Conservation (phyloP, 805 yeast species). For the Candida boleticola region DNA sequence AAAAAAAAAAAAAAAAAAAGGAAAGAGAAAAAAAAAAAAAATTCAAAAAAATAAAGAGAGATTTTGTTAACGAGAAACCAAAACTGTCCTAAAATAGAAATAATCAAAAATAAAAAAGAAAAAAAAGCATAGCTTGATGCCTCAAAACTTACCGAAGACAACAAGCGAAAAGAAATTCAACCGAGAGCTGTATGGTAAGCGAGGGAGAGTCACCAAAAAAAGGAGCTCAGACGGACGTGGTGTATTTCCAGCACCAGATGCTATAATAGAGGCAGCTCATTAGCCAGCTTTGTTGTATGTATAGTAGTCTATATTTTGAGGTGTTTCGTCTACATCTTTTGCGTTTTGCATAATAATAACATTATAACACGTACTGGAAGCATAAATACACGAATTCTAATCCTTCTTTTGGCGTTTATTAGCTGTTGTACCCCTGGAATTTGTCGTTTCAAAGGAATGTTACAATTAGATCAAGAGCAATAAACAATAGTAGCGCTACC, state of each 20-base stretch:
- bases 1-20: constrained; percentile 1
- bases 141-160: background rate
- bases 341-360: too few relatives aligned
- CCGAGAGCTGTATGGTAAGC: too few relatives aligned
- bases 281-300: too few relatives aligned
- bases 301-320: too few relatives aligned
- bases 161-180: background rate
- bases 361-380: too few relatives aligned
- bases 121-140: background rate
- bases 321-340: too few relatives aligned
- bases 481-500: background rate
- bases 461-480: background rate
- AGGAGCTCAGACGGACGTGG: too few relatives aligned
- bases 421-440: background rate
- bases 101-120: background rate
- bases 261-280: too few relatives aligned
- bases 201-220: too few relatives aligned
- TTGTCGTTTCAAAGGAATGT: background rate
- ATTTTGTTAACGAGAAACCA: background rate
- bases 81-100: background rate
- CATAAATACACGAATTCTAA: background rate
- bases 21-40: background rate
- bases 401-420: background rate
- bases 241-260: too few relatives aligned
- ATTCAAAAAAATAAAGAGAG: background rate